Percentiles rank a stretch among this genome's conserved stretches.
Evolutionary conservation across 78 protist species (phyloP).

Genomic region (Dictyostelium intermedium): DNA sequence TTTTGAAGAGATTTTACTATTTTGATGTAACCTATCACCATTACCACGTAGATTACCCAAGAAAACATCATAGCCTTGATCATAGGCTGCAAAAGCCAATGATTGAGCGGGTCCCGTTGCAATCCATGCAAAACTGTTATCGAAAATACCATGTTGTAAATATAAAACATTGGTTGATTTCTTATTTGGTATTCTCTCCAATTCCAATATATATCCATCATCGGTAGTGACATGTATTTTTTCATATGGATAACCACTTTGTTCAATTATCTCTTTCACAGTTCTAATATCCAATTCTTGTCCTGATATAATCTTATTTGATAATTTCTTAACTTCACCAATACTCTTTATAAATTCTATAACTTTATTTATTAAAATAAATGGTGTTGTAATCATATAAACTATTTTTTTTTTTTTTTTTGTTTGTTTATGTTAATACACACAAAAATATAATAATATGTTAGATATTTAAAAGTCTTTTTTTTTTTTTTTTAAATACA

Average conservation of each 20-base stretch:
- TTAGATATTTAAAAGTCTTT: no score
- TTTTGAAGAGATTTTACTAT: conserved; percentile 43
- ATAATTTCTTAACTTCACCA: conserved; percentile 18
- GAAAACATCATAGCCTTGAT: conserved; percentile 76
- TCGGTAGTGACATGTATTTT: conserved; percentile 51
- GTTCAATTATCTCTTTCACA: conserved; percentile 69
- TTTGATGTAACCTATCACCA: conserved; percentile 57
- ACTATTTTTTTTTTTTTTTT: no score
- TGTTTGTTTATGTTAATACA: no score
- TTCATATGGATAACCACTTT: conserved; percentile 72
- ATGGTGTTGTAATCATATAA: conserved; percentile 6
- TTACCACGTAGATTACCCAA: conserved; percentile 63
- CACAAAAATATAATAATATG: no score
- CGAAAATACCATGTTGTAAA: conserved; percentile 74
- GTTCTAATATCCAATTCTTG: conserved; percentile 57
- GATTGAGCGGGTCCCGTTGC: conserved; percentile 70
- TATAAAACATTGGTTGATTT: conserved; percentile 43
- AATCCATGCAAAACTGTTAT: conserved; percentile 77
- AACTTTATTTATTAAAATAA: background rate
- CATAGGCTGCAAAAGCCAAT: conserved; percentile 70
- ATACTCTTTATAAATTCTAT: background rate
- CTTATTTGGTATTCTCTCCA: conserved; percentile 69
- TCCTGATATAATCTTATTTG: conserved; percentile 34
- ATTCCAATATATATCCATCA: conserved; percentile 61
- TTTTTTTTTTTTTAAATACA: no score